Base-by-base conservation (phyloP, 2,329 filamentous ascomycete species). In the Mycosphaerella sp. region DNA sequence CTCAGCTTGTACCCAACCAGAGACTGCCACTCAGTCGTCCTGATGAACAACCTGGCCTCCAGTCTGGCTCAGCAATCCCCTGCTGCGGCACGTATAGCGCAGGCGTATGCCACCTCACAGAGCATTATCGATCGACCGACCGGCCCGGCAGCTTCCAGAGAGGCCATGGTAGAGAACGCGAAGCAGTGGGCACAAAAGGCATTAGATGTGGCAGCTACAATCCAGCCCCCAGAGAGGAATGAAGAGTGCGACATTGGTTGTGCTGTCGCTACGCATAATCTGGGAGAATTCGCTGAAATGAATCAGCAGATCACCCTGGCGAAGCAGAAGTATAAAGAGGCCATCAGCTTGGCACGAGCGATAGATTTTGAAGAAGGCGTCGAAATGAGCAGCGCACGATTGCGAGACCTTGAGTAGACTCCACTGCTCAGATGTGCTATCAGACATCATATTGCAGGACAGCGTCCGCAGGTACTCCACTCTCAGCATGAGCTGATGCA, bases 1-100 rank as follows among this genome's bases (percentile, higher is more conserved):
- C 76, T 95, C 34, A 79, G 84, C 14, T 72, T 93, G 44, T 85
- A 82, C 68, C 78, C 82, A 2, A 72, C 73, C 1, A 76, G 74
- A 23, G 80, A 76, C 31, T 96, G 91, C 68, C 90, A 95, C 68
- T 83, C 86, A 48, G 86, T 89, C 29, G 78, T 91, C 11, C 76
- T 96, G 67, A 95, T 92, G 87, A 91, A 90, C 74, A 92, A 92
- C 69, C 78, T 92, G 55, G 81, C 87, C 6, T 83, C 81, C 36
- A 84, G 82, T 44, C 82, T 92, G 57, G 85, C 84, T 2, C 86
- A 89, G 69, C 85, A 84, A 70, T 70, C 65, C 2, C 73, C 71
- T 26, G 69, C 68, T 38, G 64, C 67, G 6, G 67, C 62, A 23
- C 51, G 61, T 23, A 58, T 67, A 53, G 61, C 62, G 32, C 61